phyloP scores from a whole-genome alignment of 2,329 filamentous ascomycete species.

The Cladosporium sp. region DNA sequence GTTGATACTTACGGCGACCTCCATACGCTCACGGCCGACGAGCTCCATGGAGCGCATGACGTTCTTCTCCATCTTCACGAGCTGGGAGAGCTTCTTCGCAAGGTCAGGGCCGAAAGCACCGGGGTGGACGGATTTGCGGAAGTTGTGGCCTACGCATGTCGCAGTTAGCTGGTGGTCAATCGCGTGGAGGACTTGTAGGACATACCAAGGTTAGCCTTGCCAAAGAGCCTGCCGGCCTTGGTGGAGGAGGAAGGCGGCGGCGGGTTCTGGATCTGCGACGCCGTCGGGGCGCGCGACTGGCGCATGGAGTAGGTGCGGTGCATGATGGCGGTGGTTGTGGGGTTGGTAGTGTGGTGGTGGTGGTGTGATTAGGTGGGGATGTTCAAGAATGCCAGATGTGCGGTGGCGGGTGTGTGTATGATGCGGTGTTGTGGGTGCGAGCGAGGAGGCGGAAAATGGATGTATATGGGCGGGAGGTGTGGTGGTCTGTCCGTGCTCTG shows the following conservation, averaged over 20 bases:
- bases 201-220: constrained; percentile 78
- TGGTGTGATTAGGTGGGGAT: not conserved
- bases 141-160: constrained; percentile 54
- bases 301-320: constrained; percentile 99
- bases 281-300: constrained; percentile 91
- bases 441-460: not conserved
- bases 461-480: no score
- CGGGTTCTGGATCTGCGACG: constrained; percentile 84
- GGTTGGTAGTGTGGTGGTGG: not conserved
- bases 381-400: not conserved
- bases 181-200: not conserved
- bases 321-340: constrained; percentile 50
- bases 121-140: constrained; percentile 63
- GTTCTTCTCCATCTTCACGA: constrained; percentile 99
- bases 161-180: constrained; percentile 4
- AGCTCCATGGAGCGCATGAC: constrained; percentile 97
- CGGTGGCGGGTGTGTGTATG: not conserved
- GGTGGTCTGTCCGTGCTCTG: no score
- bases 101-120: constrained; percentile 80
- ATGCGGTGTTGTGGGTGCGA: not conserved
- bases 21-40: constrained; percentile 94
- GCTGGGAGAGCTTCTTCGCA: constrained; percentile 92
- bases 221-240: constrained; percentile 85
- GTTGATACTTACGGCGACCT: constrained; percentile 72
- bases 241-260: constrained; percentile 87